Evolutionary conservation across 2,329 filamentous ascomycete species (phyloP).

Genomic region (Coniella lustricola): DNA sequence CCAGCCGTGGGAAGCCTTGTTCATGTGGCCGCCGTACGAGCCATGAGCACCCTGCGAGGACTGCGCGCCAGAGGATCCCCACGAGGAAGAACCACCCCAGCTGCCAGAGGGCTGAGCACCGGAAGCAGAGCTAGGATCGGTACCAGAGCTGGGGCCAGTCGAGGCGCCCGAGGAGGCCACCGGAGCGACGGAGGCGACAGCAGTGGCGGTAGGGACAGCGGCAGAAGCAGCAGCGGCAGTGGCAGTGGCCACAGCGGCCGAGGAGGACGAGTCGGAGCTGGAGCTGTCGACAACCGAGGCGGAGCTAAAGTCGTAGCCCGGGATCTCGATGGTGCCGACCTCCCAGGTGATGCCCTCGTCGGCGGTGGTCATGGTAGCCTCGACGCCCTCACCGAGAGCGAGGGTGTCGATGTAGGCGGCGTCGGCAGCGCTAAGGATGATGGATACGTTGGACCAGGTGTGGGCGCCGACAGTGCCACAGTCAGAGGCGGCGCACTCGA

Average conservation of each 20-base stretch:
- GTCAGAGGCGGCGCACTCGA: slow-evolving; percentile 66
- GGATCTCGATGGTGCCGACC: slow-evolving; percentile 15
- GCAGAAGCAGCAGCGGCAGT: background rate
- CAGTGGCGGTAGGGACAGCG: background rate
- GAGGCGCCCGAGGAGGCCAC: background rate
- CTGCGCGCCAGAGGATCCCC: background rate
- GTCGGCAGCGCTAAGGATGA: slow-evolving; percentile 13
- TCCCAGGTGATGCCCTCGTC: slow-evolving; percentile 14
- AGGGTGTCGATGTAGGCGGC: slow-evolving; percentile 11
- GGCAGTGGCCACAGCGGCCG: background rate
- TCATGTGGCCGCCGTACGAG: background rate
- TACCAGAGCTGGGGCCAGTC: too few species aligned
- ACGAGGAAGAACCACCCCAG: background rate
- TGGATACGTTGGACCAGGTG: slow-evolving; percentile 15
- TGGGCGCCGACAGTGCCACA: slow-evolving; percentile 45
- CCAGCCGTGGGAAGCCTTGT: background rate
- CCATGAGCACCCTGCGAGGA: background rate
- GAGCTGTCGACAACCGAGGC: background rate
- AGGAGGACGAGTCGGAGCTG: background rate
- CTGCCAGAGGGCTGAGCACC: background rate
- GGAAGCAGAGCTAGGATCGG: background rate
- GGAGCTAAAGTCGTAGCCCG: slow-evolving; percentile 9
- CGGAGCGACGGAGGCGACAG: background rate
- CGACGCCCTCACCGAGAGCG: slow-evolving; percentile 5
- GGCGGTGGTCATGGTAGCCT: slow-evolving; percentile 11